phyloP scores from a whole-genome alignment of 2,329 filamentous ascomycete genomes.

The Aureobasidium sp. region DNA sequence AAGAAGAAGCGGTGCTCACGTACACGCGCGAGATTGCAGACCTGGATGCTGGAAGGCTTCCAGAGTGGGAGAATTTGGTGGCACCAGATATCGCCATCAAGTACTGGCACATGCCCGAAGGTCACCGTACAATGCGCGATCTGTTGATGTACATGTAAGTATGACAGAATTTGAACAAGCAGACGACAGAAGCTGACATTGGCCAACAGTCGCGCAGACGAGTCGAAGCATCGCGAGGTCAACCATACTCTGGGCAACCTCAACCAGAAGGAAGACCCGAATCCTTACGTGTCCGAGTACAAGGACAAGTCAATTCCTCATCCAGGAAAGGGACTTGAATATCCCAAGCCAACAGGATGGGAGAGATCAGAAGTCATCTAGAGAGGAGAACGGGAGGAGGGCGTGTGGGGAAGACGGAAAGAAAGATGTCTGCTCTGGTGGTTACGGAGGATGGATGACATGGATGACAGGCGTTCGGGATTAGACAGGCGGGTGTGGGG shows the following conservation, averaged over 20 bases:
- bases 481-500: not conserved
- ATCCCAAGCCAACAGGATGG: constrained; percentile 65
- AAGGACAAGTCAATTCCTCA: constrained; percentile 60
- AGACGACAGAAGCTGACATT: not conserved
- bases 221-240: constrained; percentile 73
- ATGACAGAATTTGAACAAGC: constrained; percentile 18
- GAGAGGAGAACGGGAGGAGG: too few species aligned
- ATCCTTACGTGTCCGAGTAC: constrained; percentile 82
- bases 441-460: not conserved
- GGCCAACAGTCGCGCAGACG: constrained; percentile 54
- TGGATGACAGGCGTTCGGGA: constrained; percentile 7
- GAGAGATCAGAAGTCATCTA: constrained; percentile 63
- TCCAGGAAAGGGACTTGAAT: constrained; percentile 58
- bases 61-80: constrained; percentile 67
- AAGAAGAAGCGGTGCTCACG: constrained; percentile 94
- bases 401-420: not conserved
- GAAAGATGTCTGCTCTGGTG: not conserved
- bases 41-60: constrained; percentile 74
- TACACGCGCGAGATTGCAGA: constrained; percentile 86
- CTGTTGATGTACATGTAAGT: constrained; percentile 66
- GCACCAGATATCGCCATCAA: constrained; percentile 83
- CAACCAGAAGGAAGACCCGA: constrained; percentile 76
- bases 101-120: constrained; percentile 94
- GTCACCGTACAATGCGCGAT: constrained; percentile 72
- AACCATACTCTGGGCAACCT: constrained; percentile 93